Percentiles rank a stretch among this genome's conserved stretches.
These are phyloP conservation scores for Acorus gramineus DNA, from an alignment of 106 monocot genomes.

Conservation along the genomic window DNA sequence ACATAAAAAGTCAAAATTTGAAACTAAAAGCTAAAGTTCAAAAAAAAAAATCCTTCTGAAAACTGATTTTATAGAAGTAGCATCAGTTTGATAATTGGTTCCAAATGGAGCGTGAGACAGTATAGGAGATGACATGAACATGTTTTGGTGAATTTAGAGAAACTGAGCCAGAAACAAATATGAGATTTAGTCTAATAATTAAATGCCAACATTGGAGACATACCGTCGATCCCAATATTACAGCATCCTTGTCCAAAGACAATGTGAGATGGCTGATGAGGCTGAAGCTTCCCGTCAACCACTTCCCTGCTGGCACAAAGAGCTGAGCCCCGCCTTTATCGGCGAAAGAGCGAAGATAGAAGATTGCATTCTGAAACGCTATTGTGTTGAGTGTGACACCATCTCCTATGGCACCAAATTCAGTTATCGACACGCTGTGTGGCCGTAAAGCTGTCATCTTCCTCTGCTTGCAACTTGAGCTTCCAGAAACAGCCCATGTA, in stretches of 20 bases:
- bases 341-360: conserved; percentile 42
- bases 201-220: neutral
- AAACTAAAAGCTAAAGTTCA: too few relatives aligned
- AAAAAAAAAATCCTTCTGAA: too few relatives aligned
- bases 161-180: too few relatives aligned
- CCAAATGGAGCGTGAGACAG: too few relatives aligned
- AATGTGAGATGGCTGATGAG: conserved; percentile 50
- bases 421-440: conserved; percentile 41
- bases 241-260: conserved; percentile 43
- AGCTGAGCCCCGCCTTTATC: conserved; percentile 48
- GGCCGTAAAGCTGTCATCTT: conserved; percentile 14
- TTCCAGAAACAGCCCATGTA: conserved; percentile 3
- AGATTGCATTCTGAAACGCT: conserved; percentile 49
- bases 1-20: too few relatives aligned
- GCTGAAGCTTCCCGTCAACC: conserved; percentile 52
- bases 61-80: too few relatives aligned
- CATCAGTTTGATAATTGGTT: too few relatives aligned
- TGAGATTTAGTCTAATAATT: too few relatives aligned
- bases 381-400: conserved; percentile 46
- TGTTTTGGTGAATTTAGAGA: too few relatives aligned
- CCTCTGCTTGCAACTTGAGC: conserved; percentile 22
- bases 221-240: conserved; percentile 48
- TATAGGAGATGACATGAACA: too few relatives aligned
- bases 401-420: conserved; percentile 55
- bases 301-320: conserved; percentile 49